Base-by-base conservation (phyloP, 495 filamentous ascomycete genomes). In the Xylaria nigripes region DNA sequence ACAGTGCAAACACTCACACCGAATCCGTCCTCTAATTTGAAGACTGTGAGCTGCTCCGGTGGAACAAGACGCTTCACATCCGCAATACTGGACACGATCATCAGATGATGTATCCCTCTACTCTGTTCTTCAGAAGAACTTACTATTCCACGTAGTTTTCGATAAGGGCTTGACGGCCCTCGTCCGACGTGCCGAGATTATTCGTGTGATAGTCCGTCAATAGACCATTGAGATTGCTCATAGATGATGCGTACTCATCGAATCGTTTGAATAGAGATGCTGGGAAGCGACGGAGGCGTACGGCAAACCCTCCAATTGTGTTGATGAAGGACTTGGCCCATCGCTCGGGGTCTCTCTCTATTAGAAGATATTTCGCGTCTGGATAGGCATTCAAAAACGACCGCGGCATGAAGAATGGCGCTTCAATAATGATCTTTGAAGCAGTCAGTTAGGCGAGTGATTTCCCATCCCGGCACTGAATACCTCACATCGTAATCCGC, bases 11-110 rank as follows among this genome's bases (percentile, higher is more conserved):
- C 42, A 55, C 52, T 55, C 15, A 55, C 52, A 21, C 63, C 66
- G 29, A 68, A 58, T 12, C 66, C 66, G 48, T 68, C 66, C 40
- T 68, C 66, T n/a, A 68, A 60, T 36, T 54, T 64, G 54, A 59
- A 48, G 9, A 66, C 58, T 44, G 50, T 58, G 2, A 64, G 49
- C 46, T 61, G 63, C 53, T 63, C 57, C 3, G 61, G 59, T 13
- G 66, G 66, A 18, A 66, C 59, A 18, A 64, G 34, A 15, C 55
- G 55, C 50, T 68, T 68, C 24, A 66, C 61, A 10, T 64, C 57
- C 16, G 61, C 59, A 41, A 67, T 67, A 25, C 64, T 66, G n/a
- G 54, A 41, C 13, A 19, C n/a, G n/a, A n/a, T 1, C 1, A n/a
- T 55, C 22, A 48, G 36, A 16, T n/a, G 0, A 3, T 16, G 0